Percentiles rank a stretch among this genome's conserved stretches.
Evolutionary conservation across 2,329 filamentous ascomycete species (phyloP).

Genomic region (Fusarium sacchari): DNA sequence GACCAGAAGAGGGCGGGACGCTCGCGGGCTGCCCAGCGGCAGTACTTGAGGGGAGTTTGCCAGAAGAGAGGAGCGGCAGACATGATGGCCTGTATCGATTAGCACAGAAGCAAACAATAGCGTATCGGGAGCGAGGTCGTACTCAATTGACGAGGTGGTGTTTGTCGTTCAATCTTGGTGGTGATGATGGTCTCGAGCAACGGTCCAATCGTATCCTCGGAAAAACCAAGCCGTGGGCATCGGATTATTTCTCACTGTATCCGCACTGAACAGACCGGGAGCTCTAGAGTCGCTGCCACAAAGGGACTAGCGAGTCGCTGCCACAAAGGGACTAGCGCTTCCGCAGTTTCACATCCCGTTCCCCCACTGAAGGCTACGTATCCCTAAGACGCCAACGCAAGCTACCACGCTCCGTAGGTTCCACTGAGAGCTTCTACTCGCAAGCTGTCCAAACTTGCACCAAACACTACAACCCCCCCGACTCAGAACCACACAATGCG

Average conservation of each 20-base stretch:
- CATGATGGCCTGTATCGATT: slow-evolving; percentile 59
- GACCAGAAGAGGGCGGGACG: slow-evolving; percentile 94
- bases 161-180: slow-evolving; percentile 28
- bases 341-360: background rate
- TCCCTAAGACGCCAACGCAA: slow-evolving; percentile 47
- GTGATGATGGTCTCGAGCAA: slow-evolving; percentile 37
- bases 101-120: background rate
- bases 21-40: slow-evolving; percentile 87
- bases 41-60: slow-evolving; percentile 82
- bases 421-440: slow-evolving; percentile 35
- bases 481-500: slow-evolving; percentile 65
- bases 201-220: slow-evolving; percentile 43
- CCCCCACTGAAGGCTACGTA: slow-evolving; percentile 50
- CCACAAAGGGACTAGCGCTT: slow-evolving; percentile 21
- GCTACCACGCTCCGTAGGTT: slow-evolving; percentile 31
- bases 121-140: background rate
- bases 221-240: slow-evolving; percentile 45
- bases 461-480: slow-evolving; percentile 11
- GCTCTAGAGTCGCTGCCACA: background rate
- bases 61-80: slow-evolving; percentile 79
- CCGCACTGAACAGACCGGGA: background rate
- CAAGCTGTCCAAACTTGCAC: slow-evolving; percentile 42
- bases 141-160: slow-evolving; percentile 51
- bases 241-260: slow-evolving; percentile 37
- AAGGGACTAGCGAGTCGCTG: slow-evolving; percentile 20